Evolutionary conservation across 305 asterid species (phyloP), one percentile per base, ranked within the genome.

Genomic region (Galium porrigens): DNA sequence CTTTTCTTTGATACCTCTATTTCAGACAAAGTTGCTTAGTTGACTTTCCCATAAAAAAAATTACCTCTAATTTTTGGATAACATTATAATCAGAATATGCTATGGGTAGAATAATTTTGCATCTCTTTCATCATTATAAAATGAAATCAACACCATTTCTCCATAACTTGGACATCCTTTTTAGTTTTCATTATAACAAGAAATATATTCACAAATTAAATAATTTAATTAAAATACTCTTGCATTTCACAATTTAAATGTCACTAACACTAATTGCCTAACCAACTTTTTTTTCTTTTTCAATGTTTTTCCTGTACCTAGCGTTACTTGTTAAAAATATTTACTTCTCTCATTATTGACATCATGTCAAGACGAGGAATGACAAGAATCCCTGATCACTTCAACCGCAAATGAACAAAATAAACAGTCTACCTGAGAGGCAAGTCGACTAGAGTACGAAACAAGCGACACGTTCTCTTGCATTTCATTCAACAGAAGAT

Each of bases 391-490:
- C 20, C 22, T 22, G 22, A 22, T 22, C 22, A 22, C 15, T 34
- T 46, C 20, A 46, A 14, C 52, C 6, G 1, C 51, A 15, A 44
- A 14, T 14, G 51, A 44, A 44, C 51, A 44, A 44, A 14, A 44
- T 14, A 44, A 14, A 44, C 5, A 44, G 51, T 48, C 54, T 48
- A 92, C 98, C 96, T 92, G 99, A 62, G 95, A 89, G 74, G 96
- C 94, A 81, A 92, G 91, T 61, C 99, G 80, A 80, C 97, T 89
- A 65, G 99, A 92, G 80, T 92, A 92, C 36, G 99, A 89, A 80
- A 92, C 88, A 61, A 92, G 95, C 61, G 99, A 92, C 61, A 89
- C 83, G 67, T 82, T 92, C 86, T 92, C 97, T 85, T 89, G 95
- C 95, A 92, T 92, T 83, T 92, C 99, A 65, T 72, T 85, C 76